Percentiles rank a stretch among this genome's conserved stretches.
Conservation (phyloP, 345 rosid genomes). For the Ceriops zippeliana region DNA sequence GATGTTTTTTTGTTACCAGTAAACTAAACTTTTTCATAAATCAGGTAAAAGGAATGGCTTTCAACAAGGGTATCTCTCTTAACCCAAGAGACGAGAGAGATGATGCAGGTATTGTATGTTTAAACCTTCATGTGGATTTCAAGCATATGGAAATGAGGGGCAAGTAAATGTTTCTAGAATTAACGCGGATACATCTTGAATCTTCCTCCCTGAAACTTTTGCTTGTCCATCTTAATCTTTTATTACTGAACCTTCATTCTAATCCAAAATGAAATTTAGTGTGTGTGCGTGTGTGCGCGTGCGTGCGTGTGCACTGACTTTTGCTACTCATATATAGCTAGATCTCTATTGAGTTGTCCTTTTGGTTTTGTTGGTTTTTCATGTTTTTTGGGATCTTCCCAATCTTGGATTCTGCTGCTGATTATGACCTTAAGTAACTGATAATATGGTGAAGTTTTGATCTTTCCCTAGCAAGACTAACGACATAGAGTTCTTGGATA, state of each 20-base stretch:
- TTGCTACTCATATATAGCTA: not conserved
- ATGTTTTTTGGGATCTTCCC: not conserved
- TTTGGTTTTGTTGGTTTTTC: not conserved
- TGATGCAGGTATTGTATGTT: slow-evolving; percentile 54
- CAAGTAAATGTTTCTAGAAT: too few relatives aligned
- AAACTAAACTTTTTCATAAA: slow-evolving; percentile 10
- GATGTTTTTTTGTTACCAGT: not conserved
- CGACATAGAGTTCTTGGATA: not conserved
- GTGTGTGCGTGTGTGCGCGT: too few relatives aligned
- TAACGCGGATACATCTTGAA: not conserved
- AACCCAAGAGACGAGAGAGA: slow-evolving; percentile 62
- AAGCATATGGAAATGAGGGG: not conserved
- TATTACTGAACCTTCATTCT: not conserved
- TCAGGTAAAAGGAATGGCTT: slow-evolving; percentile 97
- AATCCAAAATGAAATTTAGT: not conserved
- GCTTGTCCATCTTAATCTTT: not conserved
- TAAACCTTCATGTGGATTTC: not conserved
- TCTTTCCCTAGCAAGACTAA: too few relatives aligned
- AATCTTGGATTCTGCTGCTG: not conserved
- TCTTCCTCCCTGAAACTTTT: not conserved
- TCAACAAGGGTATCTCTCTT: slow-evolving; percentile 64
- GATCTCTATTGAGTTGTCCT: not conserved
- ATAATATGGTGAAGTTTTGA: too few relatives aligned
- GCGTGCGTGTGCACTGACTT: not conserved
- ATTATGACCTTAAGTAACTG: not conserved